These are phyloP conservation scores for Chytriomyces confervae DNA, from an alignment of 192 early-diverging fungal genomes.

Conservation along the genomic window DNA sequence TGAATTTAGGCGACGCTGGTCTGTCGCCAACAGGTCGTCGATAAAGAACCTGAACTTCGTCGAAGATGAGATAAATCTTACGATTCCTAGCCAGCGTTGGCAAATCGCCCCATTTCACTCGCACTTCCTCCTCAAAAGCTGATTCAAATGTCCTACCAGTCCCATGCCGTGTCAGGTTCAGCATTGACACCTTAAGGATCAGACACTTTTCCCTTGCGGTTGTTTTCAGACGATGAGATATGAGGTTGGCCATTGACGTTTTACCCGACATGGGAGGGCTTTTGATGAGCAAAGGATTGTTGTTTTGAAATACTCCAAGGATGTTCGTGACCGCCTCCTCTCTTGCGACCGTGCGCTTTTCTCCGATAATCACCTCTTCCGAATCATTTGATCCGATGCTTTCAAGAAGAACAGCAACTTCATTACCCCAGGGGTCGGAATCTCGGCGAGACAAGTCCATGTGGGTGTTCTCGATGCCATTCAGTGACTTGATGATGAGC, in stretches of 20 bases:
- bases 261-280: slow-evolving; percentile 1
- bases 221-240: not conserved
- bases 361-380: not conserved
- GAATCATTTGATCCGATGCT: slow-evolving; percentile 4
- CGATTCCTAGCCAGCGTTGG: not conserved
- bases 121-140: not conserved
- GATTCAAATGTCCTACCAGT: not conserved
- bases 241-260: not conserved
- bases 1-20: not conserved
- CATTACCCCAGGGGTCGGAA: slow-evolving; percentile 12
- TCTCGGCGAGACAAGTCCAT: not conserved
- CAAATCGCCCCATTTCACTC: not conserved
- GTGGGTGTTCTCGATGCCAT: not conserved
- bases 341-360: not conserved
- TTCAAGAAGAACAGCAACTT: slow-evolving; percentile 14
- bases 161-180: not conserved
- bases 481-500: not conserved
- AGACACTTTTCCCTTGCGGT: not conserved
- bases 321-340: not conserved
- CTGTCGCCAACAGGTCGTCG: not conserved
- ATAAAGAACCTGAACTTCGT: not conserved
- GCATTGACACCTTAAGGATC: not conserved
- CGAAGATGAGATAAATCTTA: not conserved
- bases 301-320: not conserved
- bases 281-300: slow-evolving; percentile 8